phyloP scores from a whole-genome alignment of 2,329 filamentous ascomycete species.

The Pyricularia pennisetigena region DNA sequence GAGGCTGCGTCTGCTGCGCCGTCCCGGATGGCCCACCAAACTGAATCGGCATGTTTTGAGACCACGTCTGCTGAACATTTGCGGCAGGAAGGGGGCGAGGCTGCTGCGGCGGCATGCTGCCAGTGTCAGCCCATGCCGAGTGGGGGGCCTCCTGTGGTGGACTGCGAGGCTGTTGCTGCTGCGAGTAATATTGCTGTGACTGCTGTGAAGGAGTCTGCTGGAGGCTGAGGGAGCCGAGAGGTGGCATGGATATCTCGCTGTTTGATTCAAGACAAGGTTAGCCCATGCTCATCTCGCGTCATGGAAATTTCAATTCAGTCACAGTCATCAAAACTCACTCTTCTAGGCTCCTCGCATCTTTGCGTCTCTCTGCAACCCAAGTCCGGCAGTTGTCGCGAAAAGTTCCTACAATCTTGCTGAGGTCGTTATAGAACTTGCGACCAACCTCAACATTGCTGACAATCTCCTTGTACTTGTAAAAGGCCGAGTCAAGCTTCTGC shows the following conservation, averaged over 20 bases:
- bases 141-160: conserved; percentile 37
- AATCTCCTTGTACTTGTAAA: conserved; percentile 94
- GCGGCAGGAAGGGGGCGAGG: conserved; percentile 34
- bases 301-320: too few species aligned
- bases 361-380: conserved; percentile 72
- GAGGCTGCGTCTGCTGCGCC: conserved; percentile 15
- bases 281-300: not conserved
- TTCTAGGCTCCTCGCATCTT: conserved; percentile 72
- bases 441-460: conserved; percentile 85
- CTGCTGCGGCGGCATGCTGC: conserved; percentile 43
- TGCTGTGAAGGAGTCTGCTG: conserved; percentile 21
- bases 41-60: conserved; percentile 69
- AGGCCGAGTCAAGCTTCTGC: conserved; percentile 82
- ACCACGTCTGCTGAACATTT: conserved; percentile 54
- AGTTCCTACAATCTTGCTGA: conserved; percentile 72
- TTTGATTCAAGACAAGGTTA: conserved; percentile 5
- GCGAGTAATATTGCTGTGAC: conserved; percentile 4
- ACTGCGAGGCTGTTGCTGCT: conserved; percentile 14
- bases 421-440: conserved; percentile 93
- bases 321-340: conserved; percentile 39
- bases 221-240: conserved; percentile 32
- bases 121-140: conserved; percentile 42
- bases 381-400: conserved; percentile 71
- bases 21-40: conserved; percentile 45
- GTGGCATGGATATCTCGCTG: conserved; percentile 43